Evolutionary conservation across 257 asterid genomes (phyloP), one percentile per base, ranked within the genome.

Genomic region (Parsonsia alboflavescens): DNA sequence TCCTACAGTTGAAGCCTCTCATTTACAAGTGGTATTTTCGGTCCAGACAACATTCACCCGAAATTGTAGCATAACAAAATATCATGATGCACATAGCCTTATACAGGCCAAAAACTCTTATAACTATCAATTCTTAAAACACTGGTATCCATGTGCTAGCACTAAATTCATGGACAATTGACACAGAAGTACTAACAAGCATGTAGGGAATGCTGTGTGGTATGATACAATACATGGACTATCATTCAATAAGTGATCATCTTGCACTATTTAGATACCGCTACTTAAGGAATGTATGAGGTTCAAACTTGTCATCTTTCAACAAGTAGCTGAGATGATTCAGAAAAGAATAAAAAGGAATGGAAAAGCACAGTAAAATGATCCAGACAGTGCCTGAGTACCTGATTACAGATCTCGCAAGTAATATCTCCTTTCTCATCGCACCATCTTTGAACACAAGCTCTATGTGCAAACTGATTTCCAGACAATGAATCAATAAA

Each of bases 391-490:
- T 9, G 48, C 39, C 8, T 33, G 63, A 64, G 44, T 70, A 83
- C 89, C 84, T 85, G 89, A 73, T 81, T 85, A 71, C 89, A 85
- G 39, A 85, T 85, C 86, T 85, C 89, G 30, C 89, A 85, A 57
- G 79, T 85, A 69, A 79, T 81, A 63, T 83, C 84, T 57, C 89
- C 89, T 70, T 85, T 85, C 76, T 85, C 89, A 81, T 85, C 80
- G 53, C 89, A 85, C 89, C 89, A 85, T 30, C 81, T 85, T 64
- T 85, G 89, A 73, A 85, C 86, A 70, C 89, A 85, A 15, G 79
- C 76, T 75, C 89, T 75, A 63, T 85, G 89, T 41, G 89, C 87
- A 68, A 63, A 85, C 89, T 85, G 84, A 70, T 74, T 46, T 22
- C 42, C 36, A 28, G 17, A 76, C 49, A 69, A 45, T 9, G 65